phyloP scores from a whole-genome alignment of 179 eudicot species.

The Carnegiea gigantea region DNA sequence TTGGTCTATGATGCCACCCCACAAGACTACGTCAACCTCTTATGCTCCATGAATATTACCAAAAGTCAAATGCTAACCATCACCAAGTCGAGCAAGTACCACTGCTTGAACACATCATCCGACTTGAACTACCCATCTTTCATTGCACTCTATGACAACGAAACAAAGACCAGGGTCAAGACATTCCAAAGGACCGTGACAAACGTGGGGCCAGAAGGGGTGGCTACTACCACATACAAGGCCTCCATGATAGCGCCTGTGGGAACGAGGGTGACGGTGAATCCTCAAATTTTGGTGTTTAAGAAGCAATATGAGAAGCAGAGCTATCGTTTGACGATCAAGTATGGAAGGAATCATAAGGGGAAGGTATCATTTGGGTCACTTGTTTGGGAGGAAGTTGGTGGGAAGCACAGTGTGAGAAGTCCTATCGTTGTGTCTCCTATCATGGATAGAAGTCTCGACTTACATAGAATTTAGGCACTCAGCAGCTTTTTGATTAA shows the following conservation, averaged over 20 bases:
- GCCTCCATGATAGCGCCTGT: constrained; percentile 17
- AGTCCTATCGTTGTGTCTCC: constrained; percentile 61
- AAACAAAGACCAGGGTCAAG: constrained; percentile 6
- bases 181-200: constrained; percentile 57
- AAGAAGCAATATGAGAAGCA: constrained; percentile 44
- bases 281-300: constrained; percentile 49
- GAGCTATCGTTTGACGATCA: constrained; percentile 43
- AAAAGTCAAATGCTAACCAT: constrained; percentile 37
- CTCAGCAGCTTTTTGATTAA: too few relatives aligned
- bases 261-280: constrained; percentile 30
- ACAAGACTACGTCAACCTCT: constrained; percentile 51
- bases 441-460: background rate
- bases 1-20: constrained; percentile 46
- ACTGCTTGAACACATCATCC: constrained; percentile 41
- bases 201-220: constrained; percentile 40
- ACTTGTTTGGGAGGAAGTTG: constrained; percentile 48
- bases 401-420: constrained; percentile 43
- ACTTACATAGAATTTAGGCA: too few relatives aligned
- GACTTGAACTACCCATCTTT: constrained; percentile 69
- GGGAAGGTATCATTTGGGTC: constrained; percentile 33
- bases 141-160: constrained; percentile 30
- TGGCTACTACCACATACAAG: constrained; percentile 31
- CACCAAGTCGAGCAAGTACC: constrained; percentile 29
- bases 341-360: constrained; percentile 17
- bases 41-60: constrained; percentile 53